Base-by-base conservation (phyloP, 805 yeast genomes). In the Dipodascopsis tothii region DNA sequence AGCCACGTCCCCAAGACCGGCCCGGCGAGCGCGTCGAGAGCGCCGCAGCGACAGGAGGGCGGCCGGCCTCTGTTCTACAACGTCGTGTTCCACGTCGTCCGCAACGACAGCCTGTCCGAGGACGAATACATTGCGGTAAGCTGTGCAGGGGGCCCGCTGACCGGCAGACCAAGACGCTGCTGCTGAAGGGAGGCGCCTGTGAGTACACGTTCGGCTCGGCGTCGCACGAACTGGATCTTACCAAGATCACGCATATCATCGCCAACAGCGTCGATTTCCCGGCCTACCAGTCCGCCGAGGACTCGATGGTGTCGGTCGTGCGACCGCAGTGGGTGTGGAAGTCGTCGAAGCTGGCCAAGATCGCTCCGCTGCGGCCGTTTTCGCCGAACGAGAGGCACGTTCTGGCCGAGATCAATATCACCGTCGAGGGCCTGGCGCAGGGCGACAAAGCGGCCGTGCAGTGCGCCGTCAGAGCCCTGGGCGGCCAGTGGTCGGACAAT, bases 301-400 rank as follows among this genome's bases (percentile, higher is more conserved):
- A 67, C 14, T 64, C 72, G 30, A 70, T 82, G 77, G 68, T 81
- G 11, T 86, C 92, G 0, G 72, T 82, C 1, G 81, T 84, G 14
- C 71, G 73, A 0, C 70, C 78, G 0, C 59, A 66, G 3, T 85
- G 92, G 86, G 66, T 83, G 2, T 51, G 60, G 22, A 77, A 73
- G 32, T 73, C 80, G 2, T 56, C 71, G 0, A 56, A 56, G 5
- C 59, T 59, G 21, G 63, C 65, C 0, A 68, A 72, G 42, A 59
- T 71, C 11, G 67, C 71, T 21, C 75, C 81, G 3, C 67, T 73
- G 33, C 70, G 79, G 44, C 70, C 74, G 1, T 87, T 73, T 60
- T 77, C 84, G 14, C 94, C 96, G 0, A 82, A 81, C 56, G 81
- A 84, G 5, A 67, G 67, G 22, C 77, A 73, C 46, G 73, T 84